phyloP scores from a whole-genome alignment of 306 rosid species.

The Senna siamea region DNA sequence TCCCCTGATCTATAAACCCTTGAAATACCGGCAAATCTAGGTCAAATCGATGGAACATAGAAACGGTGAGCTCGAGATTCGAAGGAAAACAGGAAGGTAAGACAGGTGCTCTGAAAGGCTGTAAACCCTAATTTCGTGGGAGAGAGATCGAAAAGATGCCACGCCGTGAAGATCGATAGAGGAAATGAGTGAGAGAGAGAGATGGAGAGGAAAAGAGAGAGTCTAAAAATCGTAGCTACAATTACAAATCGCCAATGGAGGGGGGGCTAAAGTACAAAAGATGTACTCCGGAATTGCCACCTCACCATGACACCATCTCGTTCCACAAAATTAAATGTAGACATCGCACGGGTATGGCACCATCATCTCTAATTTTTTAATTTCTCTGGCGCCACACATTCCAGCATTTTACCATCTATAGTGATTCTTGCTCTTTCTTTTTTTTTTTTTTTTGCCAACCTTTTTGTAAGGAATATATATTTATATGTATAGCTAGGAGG shows the following conservation, averaged over 20 bases:
- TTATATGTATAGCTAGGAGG: no score
- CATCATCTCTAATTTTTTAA: no score
- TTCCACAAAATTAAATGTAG: background rate
- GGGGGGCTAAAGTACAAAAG: conserved; percentile 31
- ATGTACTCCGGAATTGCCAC: conserved; percentile 41
- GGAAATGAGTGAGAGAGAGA: conserved; percentile 18
- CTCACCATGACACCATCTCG: conserved; percentile 15
- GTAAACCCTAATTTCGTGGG: conserved; percentile 72
- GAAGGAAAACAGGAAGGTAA: conserved; percentile 11
- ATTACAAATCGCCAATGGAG: conserved; percentile 34
- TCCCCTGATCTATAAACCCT: conserved; percentile 66
- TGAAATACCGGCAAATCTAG: conserved; percentile 46
- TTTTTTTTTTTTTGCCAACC: no score
- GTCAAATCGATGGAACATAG: conserved; percentile 16
- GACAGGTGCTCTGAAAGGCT: conserved; percentile 27
- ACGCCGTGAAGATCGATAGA: conserved; percentile 61
- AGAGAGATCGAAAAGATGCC: conserved; percentile 53
- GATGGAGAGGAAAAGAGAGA: conserved; percentile 30
- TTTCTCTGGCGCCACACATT: no score
- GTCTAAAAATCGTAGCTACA: background rate
- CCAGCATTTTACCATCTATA: no score
- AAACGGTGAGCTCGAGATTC: conserved; percentile 37
- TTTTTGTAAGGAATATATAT: no score
- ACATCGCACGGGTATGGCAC: no score
- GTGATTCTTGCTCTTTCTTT: no score